Conservation (phyloP, 2,329 filamentous ascomycete genomes). For the Leptographium radiaticola region DNA sequence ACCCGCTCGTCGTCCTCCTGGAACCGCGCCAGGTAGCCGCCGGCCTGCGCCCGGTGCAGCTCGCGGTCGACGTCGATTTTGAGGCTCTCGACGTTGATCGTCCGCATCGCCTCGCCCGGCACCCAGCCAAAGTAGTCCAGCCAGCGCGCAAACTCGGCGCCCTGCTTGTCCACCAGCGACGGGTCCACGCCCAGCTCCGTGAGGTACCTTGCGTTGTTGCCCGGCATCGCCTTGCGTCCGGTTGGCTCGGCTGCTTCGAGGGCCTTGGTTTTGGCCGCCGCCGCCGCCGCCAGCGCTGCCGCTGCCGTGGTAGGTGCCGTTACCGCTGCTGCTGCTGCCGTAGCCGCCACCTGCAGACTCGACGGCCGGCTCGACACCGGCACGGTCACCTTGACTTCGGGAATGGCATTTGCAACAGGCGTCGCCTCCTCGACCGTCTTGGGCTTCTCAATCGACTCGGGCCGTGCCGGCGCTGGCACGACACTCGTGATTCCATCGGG, state of each 20-base stretch:
- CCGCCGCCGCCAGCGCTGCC: neutral
- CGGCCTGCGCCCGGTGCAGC: conserved; percentile 80
- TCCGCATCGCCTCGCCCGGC: conserved; percentile 58
- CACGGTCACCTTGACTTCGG: conserved; percentile 46
- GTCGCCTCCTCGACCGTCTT: conserved; percentile 19
- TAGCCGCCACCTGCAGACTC: conserved; percentile 24
- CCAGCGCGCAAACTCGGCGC: conserved; percentile 68
- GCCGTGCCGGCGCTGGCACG: conserved; percentile 60
- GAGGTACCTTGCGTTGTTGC: conserved; percentile 69
- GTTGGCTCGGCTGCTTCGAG: conserved; percentile 14
- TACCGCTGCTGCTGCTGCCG: conserved; percentile 18
- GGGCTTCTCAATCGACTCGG: conserved; percentile 24
- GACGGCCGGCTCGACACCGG: conserved; percentile 27
- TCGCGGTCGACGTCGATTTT: conserved; percentile 77
- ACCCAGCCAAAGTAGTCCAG: conserved; percentile 85
- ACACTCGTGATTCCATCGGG: conserved; percentile 85
- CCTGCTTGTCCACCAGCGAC: conserved; percentile 59
- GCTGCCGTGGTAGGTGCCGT: conserved; percentile 21
- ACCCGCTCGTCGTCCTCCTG: conserved; percentile 84
- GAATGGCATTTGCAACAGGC: conserved; percentile 26
- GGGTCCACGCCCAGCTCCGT: conserved; percentile 67
- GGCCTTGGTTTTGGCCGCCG: neutral
- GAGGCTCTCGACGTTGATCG: conserved; percentile 65
- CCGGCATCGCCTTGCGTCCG: conserved; percentile 47
- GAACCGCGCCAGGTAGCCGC: conserved; percentile 76